A percentile compares a stretch with the other conserved stretches of the same genome.
These are phyloP conservation scores for Allium sativum DNA, from an alignment of 106 monocot genomes.

Conservation along the genomic window DNA sequence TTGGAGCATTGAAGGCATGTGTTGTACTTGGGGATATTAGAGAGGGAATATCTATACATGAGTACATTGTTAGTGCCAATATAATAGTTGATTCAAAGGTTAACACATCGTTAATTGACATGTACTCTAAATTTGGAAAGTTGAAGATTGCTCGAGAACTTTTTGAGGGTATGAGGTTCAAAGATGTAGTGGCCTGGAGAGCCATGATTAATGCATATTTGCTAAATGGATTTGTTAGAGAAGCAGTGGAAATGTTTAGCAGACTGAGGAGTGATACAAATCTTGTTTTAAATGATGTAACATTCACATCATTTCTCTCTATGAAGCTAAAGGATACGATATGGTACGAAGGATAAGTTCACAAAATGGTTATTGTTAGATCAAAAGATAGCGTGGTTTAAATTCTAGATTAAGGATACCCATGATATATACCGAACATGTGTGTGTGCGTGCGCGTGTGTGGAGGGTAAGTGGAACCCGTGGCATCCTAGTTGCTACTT, in stretches of 20 bases:
- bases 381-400: too few species aligned
- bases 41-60: constrained; percentile 12
- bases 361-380: too few species aligned
- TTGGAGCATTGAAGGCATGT: constrained; percentile 10
- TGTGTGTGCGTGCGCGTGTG: too few species aligned
- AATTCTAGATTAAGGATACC: too few species aligned
- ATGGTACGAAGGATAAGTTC: too few species aligned
- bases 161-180: constrained; percentile 7
- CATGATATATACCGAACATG: too few species aligned
- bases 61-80: constrained; percentile 1
- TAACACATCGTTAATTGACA: constrained; percentile 6
- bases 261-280: not conserved
- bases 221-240: constrained; percentile 5
- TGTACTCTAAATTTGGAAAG: constrained; percentile 11
- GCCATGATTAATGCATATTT: constrained; percentile 9
- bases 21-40: not conserved
- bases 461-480: too few species aligned
- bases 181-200: constrained; percentile 15
- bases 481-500: too few species aligned
- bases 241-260: constrained; percentile 11
- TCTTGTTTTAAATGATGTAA: not conserved
- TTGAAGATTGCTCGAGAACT: constrained; percentile 2
- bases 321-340: too few species aligned
- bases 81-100: constrained; percentile 4
- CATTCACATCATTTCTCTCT: constrained; percentile 10